Evolutionary conservation across 2,329 filamentous ascomycete species (phyloP), one percentile per base, ranked within the genome.

Genomic region (Samsoniella hepiali): DNA sequence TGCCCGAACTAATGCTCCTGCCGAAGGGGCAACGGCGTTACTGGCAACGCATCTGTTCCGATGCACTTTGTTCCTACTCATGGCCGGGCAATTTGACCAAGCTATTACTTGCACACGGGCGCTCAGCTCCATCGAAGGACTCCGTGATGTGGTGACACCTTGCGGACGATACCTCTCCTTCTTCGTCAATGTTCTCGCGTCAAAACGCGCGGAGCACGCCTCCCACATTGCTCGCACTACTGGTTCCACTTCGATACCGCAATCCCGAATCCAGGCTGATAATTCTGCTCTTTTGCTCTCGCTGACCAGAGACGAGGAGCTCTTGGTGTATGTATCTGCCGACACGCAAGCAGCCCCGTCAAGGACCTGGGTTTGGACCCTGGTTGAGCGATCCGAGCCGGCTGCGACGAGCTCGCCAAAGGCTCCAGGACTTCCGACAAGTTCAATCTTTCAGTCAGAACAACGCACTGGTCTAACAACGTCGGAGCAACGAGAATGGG

Each of bases 1-100:
- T 13, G 85, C 86, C 10, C 87, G 94, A 57, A 81, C 79, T 72
- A 84, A 83, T 32, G 77, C 83, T 3, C 81, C 84, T 10, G 83
- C 85, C 5, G 84, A 87, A 40, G 85, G 88, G 11, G 87, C 91
- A 3, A 91, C 89, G 1, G 86, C 89, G 4, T 85, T 94, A 68
- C 81, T 96, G 9, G 90, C 91, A 63, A 87, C 86, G 15, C 95
- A 98, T 73, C 82, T 97, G 51, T 97, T 96, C 86, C 89, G 94
- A 29, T 96, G 90, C 71, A 84, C 90, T 1, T 82, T 98, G 1
- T 87, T 97, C 63, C 80, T 97, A 5, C 84, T 94, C 29, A 85
- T 96, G 58, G 84, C 86, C 1, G 88, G 88, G 49, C 88, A 91
- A 58, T 90, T 89, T 71, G 85, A 89, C 5, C 83, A 88, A 2